Percentiles rank a stretch among this genome's conserved stretches.
Conservation (phyloP, 2,329 filamentous ascomycete species). For the Aspergillus bombycis region DNA sequence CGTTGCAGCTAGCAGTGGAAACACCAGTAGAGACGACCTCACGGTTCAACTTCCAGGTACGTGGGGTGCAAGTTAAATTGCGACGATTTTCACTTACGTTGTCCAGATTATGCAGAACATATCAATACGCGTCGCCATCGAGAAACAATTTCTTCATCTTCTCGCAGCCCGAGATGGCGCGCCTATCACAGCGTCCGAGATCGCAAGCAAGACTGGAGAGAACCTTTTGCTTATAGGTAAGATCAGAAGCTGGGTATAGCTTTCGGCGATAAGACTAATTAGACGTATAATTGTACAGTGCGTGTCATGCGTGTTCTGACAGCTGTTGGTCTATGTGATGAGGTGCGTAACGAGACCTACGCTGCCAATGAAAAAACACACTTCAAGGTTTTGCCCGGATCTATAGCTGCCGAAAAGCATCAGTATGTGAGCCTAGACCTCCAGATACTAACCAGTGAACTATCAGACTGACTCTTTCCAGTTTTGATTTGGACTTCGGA, state of each 20-base stretch:
- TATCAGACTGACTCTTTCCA: not conserved
- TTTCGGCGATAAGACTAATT: not conserved
- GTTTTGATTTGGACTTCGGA: conserved; percentile 14
- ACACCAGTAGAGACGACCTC: conserved; percentile 22
- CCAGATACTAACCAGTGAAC: too few relatives aligned
- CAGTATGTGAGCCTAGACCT: conserved; percentile 11
- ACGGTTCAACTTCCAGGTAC: conserved; percentile 20
- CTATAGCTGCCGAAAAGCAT: conserved; percentile 21
- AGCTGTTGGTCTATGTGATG: conserved; percentile 19
- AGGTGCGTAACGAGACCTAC: conserved; percentile 22
- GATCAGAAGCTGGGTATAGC: not conserved
- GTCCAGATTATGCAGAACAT: conserved; percentile 34
- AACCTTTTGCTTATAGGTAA: conserved; percentile 18
- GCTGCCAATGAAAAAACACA: conserved; percentile 21
- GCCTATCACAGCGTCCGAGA: conserved; percentile 12
- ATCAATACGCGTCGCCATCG: conserved; percentile 17
- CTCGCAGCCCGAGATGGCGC: conserved; percentile 4
- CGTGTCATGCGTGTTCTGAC: conserved; percentile 24
- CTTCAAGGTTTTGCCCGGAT: conserved; percentile 21
- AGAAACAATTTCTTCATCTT: conserved; percentile 14
- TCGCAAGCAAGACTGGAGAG: conserved; percentile 13
- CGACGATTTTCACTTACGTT: conserved; percentile 15
- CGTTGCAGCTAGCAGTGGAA: conserved; percentile 19
- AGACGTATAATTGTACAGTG: not conserved
- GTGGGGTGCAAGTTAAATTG: not conserved